Percentiles rank a stretch among this genome's conserved stretches.
These are phyloP conservation scores for Amaranthus tricolor DNA, from an alignment of 179 eudicot genomes.

Conservation along the genomic window DNA sequence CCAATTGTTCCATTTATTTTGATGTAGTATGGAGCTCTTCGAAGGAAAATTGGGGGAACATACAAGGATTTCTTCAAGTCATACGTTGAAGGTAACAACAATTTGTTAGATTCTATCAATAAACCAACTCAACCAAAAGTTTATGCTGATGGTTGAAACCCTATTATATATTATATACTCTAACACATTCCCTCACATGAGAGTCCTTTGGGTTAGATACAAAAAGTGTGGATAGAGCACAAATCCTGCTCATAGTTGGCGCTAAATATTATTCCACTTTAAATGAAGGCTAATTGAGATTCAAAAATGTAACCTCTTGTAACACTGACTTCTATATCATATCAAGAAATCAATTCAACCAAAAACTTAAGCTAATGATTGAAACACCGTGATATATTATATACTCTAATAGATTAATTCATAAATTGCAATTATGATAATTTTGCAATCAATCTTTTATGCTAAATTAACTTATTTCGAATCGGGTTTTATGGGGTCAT, in stretches of 20 bases:
- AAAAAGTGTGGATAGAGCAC: no score
- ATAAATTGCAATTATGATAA: background rate
- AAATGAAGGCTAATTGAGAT: no score
- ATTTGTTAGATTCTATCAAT: background rate
- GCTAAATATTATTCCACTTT: no score
- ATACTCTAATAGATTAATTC: background rate
- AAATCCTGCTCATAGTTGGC: no score
- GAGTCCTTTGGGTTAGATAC: background rate
- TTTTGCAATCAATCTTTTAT: background rate
- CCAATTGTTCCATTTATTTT: background rate
- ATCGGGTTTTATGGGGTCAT: background rate
- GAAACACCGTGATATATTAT: background rate
- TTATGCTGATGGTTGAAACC: no score
- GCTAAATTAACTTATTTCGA: background rate
- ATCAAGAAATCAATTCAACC: background rate
- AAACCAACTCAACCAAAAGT: background rate
- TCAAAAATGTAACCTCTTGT: no score
- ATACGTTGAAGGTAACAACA: constrained; percentile 68
- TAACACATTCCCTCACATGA: background rate
- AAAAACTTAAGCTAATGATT: background rate
- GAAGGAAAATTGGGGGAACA: constrained; percentile 98
- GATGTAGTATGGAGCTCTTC: constrained; percentile 82
- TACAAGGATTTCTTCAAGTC: constrained; percentile 99
- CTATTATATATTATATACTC: no score
- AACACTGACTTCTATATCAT: no score